phyloP scores from a whole-genome alignment of 345 rosid genomes.

The rapeseed (Brassica napus) region DNA sequence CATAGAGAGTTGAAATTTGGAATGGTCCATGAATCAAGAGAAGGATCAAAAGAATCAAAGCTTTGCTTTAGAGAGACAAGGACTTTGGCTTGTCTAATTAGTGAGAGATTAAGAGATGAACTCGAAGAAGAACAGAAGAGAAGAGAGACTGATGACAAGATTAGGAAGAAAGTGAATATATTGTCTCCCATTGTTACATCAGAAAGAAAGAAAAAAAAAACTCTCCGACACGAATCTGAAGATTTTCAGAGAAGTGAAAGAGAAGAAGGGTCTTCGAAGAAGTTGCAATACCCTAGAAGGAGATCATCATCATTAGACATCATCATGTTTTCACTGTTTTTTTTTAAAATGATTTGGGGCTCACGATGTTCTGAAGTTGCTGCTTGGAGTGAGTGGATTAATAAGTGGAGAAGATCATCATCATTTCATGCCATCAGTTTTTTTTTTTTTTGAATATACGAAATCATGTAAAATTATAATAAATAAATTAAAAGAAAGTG shows the following conservation, averaged over 20 bases:
- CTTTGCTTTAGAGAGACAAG: conserved; percentile 54
- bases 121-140: conserved; percentile 29
- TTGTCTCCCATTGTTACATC: conserved; percentile 41
- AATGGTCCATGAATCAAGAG: conserved; percentile 52
- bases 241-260: conserved; percentile 32
- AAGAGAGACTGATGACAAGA: conserved; percentile 40
- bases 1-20: conserved; percentile 52
- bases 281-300: conserved; percentile 29
- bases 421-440: conserved; percentile 26
- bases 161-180: conserved; percentile 34
- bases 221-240: conserved; percentile 20
- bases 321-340: conserved; percentile 32
- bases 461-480: conserved; percentile 13
- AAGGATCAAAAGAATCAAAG: conserved; percentile 49
- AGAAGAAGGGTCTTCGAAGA: conserved; percentile 35
- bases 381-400: conserved; percentile 35
- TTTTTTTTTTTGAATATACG: background rate
- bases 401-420: conserved; percentile 38
- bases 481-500: conserved; percentile 15
- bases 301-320: conserved; percentile 37
- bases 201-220: background rate
- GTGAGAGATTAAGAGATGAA: conserved; percentile 45
- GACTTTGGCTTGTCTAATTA: conserved; percentile 56
- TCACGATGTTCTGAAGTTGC: conserved; percentile 30
- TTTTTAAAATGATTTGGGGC: conserved; percentile 19